Percentiles rank a stretch among this genome's conserved stretches.
Evolutionary conservation across 495 filamentous ascomycete genomes (phyloP).

Genomic region (Penicillium maclennaniae): DNA sequence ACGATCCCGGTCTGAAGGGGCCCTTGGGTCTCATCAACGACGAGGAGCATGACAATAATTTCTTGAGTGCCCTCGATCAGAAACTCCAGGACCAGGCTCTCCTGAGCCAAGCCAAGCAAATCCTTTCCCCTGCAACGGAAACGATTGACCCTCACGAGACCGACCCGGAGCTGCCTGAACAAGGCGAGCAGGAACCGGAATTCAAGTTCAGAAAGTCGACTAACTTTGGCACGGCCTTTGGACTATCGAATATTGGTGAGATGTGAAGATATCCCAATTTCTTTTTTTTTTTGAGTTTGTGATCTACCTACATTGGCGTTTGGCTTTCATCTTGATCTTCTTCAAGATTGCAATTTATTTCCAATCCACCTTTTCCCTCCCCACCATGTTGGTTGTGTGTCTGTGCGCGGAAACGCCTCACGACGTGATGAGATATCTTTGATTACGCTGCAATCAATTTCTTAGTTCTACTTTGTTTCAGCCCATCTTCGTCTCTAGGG

Average conservation of each 20-base stretch:
- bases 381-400: no score
- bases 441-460: constrained; percentile 13
- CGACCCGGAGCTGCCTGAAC: constrained; percentile 25
- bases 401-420: constrained; percentile 13
- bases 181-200: constrained; percentile 50
- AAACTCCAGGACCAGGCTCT: constrained; percentile 39
- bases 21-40: constrained; percentile 44
- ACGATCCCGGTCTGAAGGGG: constrained; percentile 45
- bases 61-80: constrained; percentile 40
- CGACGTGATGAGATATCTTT: constrained; percentile 24
- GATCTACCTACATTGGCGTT: constrained; percentile 11
- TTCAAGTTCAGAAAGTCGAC: constrained; percentile 55
- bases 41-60: constrained; percentile 38
- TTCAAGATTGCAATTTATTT: constrained; percentile 1
- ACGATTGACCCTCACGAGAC: constrained; percentile 22
- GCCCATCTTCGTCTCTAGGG: constrained; percentile 1
- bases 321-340: constrained; percentile 1
- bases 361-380: constrained; percentile 3
- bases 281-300: constrained; percentile 9
- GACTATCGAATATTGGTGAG: constrained; percentile 23
- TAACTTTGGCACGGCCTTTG: constrained; percentile 59
- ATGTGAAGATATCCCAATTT: constrained; percentile 9
- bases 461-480: constrained; percentile 9
- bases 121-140: constrained; percentile 18
- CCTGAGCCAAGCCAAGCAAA: constrained; percentile 17